Base-by-base conservation (phyloP, 192 early-diverging fungal genomes). In the Entomortierella parvispora region DNA sequence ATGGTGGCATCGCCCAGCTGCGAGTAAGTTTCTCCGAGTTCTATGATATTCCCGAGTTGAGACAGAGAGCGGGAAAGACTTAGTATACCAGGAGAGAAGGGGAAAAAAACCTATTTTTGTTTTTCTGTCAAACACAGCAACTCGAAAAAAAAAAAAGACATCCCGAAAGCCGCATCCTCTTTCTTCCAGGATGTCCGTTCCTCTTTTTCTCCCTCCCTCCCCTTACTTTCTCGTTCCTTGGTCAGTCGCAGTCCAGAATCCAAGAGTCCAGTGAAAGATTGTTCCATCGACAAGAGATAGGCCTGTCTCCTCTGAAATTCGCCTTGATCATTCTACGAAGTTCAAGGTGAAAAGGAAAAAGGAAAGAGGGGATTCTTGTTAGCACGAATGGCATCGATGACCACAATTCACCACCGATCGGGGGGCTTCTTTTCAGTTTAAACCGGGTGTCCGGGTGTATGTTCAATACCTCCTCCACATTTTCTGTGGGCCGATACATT, bases 381-480 rank as follows among this genome's bases (percentile, higher is more conserved):
- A n/a, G n/a, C n/a, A n/a, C n/a, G n/a, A n/a, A 62, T 79, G 75
- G 32, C 48, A 44, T 50, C 79, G 61, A 63, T 63, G 69, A 10
- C 56, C 53, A 52, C 72, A 65, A 17, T 69, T 42, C 37, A 40
- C 37, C n/a, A n/a, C n/a, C n/a, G n/a, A n/a, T n/a, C n/a, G n/a
- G n/a, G n/a, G n/a, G n/a, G n/a, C n/a, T n/a, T n/a, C n/a, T n/a
- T n/a, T n/a, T n/a, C n/a, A n/a, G n/a, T n/a, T n/a, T n/a, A n/a
- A n/a, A n/a, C n/a, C n/a, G n/a, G n/a, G n/a, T n/a, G n/a, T n/a
- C n/a, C n/a, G n/a, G n/a, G n/a, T n/a, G n/a, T n/a, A n/a, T n/a
- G n/a, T n/a, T n/a, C n/a, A n/a, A 69, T 58, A 85, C 84, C 58
- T 82, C 85, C 50, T 84, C 75, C 8, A 86, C 83, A 8, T 82